Evolutionary conservation across 2,329 filamentous ascomycete genomes (phyloP), one percentile per base, ranked within the genome.

Genomic region (Madurella fahalii): DNA sequence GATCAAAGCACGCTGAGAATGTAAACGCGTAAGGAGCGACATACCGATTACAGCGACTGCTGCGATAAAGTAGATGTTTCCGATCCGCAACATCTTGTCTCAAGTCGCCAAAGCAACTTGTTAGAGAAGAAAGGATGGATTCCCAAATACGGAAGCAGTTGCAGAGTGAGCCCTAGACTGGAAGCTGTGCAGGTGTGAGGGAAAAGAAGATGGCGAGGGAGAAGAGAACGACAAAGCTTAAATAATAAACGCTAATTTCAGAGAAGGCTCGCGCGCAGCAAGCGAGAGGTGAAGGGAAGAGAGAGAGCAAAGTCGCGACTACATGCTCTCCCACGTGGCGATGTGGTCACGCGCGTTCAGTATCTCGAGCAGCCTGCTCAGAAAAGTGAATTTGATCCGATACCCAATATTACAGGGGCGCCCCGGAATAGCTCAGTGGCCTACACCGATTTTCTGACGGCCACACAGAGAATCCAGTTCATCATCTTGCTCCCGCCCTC

Each of bases 41-140:
- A 59, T 64, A 70, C 73, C 73, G 34, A 75, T 72, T 53, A 75
- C 72, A 60, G 72, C 68, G 56, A 72, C 69, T 59, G 71, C 70
- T 61, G 74, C 72, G 58, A 75, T 74, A 25, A 74, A 58, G 54
- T 75, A 75, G 31, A 75, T 69, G 56, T 74, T 75, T 46, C 70
- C 69, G 47, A 72, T 18, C 40, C 59, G 57, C n/a, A 47, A 53
- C 63, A 64, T 64, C 40, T 52, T 61, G 50, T 30, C 50, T 16
- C 40, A 13, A 40, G 16, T 40, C 11, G 34, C 16, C 16, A 8
- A 20, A 40, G 9, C 18, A 13, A 42, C 11, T 15, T 40, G n/a
- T 18, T 9, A 9, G n/a, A 40, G 9, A 9, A 4, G 20, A 40
- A 49, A 41, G 34, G 47, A 30, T 5, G 34, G 9, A 11, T 15